Base-by-base conservation (phyloP, 1,284 basidiomycete species). In the Ganoderma multipileum region DNA sequence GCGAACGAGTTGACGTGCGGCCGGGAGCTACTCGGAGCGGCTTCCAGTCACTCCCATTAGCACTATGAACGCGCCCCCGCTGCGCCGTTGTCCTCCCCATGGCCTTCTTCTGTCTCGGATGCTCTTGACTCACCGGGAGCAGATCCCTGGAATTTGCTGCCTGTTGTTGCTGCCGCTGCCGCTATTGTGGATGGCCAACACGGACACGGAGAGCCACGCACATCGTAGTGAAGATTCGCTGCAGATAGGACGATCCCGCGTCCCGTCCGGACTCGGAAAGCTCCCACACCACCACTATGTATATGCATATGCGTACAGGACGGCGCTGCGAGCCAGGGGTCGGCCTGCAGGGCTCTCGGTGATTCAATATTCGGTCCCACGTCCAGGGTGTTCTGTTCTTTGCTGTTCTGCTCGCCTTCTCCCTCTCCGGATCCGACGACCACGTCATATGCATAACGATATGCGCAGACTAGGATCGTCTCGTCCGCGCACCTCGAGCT, bases 31-130 rank as follows among this genome's bases (percentile, higher is more conserved):
- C 3, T n/a, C 20, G 55, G 52, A 54, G 26, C 30, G 52, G 52
- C 52, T 54, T 30, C 52, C n/a, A n/a, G 52, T 28, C 52, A 11
- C 55, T 20, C 18, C 33, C 18, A 44, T 12, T 30, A 12, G 7
- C 47, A 14, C 60, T 65, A 60, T 67, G 67, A 14, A 14, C 26
- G 52, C 67, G 61, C 67, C 57, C 69, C 69, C 62, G 64, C 59
- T 42, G 61, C 58, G 60, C 66, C 66, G 66, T 64, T 42, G 62
- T 42, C 47, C 23, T 61, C 62, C 18, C 52, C 62, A 42, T 20
- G 33, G 55, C n/a, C 63, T 50, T 50, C 63, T 41, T 47, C 67
- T 28, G 11, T 50, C 52, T 44, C 59, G 64, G 60, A 44, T 57
- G 44, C 58, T 54, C 44, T 38, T 23, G 30, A 20, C 33, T 38